Conservation (phyloP, 805 yeast genomes). For the Tetrapisispora fleetii region DNA sequence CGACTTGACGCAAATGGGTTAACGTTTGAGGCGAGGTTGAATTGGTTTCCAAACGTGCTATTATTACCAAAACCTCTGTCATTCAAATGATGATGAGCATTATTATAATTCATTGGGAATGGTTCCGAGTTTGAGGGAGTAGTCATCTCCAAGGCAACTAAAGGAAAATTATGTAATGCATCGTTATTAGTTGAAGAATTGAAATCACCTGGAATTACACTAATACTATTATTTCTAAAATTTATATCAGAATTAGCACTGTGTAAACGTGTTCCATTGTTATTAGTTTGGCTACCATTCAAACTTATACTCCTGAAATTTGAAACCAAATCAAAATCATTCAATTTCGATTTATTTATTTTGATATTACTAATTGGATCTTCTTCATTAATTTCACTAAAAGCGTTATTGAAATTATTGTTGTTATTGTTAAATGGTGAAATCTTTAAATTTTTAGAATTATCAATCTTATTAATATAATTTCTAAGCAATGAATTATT, state of each 20-base stretch:
- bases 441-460: background rate
- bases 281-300: background rate
- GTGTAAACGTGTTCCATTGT: background rate
- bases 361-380: background rate
- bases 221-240: slow-evolving; percentile 2
- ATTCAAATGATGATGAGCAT: background rate
- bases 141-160: slow-evolving; percentile 13
- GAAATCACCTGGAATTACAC: background rate
- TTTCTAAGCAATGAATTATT: background rate
- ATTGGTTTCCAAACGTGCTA: background rate
- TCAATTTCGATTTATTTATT: background rate
- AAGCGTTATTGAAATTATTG: background rate
- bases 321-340: slow-evolving; percentile 18
- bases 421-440: background rate
- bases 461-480: slow-evolving; percentile 1
- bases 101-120: background rate
- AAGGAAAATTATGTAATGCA: slow-evolving; percentile 1
- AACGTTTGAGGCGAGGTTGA: background rate
- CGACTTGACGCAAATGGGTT: background rate
- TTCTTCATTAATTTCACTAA: background rate
- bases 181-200: background rate
- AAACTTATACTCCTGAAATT: slow-evolving; percentile 13
- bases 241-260: background rate
- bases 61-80: background rate
- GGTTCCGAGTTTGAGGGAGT: slow-evolving; percentile 21